Conservation (phyloP, 2,329 filamentous ascomycete species). For the Onygenales sp. region DNA sequence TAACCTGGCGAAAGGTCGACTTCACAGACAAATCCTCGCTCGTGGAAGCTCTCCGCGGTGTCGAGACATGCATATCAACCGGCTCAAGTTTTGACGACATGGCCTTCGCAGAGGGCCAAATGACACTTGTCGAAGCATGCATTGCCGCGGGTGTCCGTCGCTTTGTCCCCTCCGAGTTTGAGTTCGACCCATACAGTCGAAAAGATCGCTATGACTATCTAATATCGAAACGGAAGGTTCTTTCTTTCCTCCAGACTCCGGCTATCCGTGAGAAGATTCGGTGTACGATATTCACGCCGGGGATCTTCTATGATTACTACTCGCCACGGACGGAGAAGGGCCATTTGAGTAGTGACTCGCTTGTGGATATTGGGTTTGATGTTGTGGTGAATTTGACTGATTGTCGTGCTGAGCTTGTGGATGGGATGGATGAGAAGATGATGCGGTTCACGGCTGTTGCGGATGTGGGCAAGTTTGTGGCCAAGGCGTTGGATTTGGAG, state of each 20-base stretch:
- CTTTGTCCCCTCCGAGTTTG: constrained; percentile 1
- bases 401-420: not conserved
- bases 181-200: not conserved
- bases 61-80: constrained; percentile 1
- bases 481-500: not conserved
- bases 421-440: not conserved
- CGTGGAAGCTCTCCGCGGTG: not conserved
- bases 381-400: not conserved
- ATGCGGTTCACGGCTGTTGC: constrained; percentile 1
- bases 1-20: not conserved
- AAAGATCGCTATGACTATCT: not conserved
- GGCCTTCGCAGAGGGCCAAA: not conserved
- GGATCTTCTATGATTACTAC: constrained; percentile 3
- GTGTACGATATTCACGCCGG: constrained; percentile 1
- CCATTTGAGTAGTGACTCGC: not conserved
- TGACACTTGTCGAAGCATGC: not conserved
- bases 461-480: constrained; percentile 1
- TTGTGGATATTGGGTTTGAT: constrained; percentile 1
- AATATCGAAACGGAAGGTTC: not conserved
- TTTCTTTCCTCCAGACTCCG: not conserved
- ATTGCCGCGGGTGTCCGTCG: not conserved
- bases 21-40: not conserved
- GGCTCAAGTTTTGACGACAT: not conserved
- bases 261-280: not conserved
- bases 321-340: not conserved